Evolutionary conservation across 2,329 filamentous ascomycete genomes (phyloP).

Genomic region (Helicocarpus griseus): DNA sequence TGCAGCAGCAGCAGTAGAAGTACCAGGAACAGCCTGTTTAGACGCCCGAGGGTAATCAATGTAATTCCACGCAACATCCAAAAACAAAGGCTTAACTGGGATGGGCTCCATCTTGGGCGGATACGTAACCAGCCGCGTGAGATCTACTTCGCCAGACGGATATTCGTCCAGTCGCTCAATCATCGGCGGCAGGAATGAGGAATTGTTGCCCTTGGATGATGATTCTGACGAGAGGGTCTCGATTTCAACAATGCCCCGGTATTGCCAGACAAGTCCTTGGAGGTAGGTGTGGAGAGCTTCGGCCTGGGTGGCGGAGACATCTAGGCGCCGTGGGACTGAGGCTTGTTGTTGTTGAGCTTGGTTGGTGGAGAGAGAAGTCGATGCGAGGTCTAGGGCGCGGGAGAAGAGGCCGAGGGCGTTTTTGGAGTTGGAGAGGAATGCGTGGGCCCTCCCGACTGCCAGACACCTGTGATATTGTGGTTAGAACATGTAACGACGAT

Average conservation of each 20-base stretch:
- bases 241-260: slow-evolving; percentile 78
- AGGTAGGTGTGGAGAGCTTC: slow-evolving; percentile 53
- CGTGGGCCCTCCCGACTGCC: slow-evolving; percentile 76
- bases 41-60: slow-evolving; percentile 72
- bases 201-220: slow-evolving; percentile 33
- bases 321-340: slow-evolving; percentile 53
- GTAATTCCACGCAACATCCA: slow-evolving; percentile 97
- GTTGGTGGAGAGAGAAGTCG: slow-evolving; percentile 42
- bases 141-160: slow-evolving; percentile 58
- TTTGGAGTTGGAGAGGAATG: slow-evolving; percentile 58
- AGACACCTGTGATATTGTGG: slow-evolving; percentile 49
- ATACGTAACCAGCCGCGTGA: slow-evolving; percentile 74
- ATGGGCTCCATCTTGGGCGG: slow-evolving; percentile 75
- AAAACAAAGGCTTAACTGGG: slow-evolving; percentile 88
- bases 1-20: slow-evolving; percentile 14
- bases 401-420: slow-evolving; percentile 81
- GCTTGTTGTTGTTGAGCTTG: slow-evolving; percentile 31
- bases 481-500: slow-evolving; percentile 12
- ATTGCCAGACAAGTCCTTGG: slow-evolving; percentile 63
- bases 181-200: slow-evolving; percentile 46
- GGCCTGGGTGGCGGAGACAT: slow-evolving; percentile 52
- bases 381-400: slow-evolving; percentile 56
- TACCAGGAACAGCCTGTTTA: slow-evolving; percentile 11
- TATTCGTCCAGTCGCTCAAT: slow-evolving; percentile 69
- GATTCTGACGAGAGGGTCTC: slow-evolving; percentile 47